These are phyloP conservation scores for Kwoniella dejecticola DNA, from an alignment of 768 basidiomycete species.

Conservation along the genomic window DNA sequence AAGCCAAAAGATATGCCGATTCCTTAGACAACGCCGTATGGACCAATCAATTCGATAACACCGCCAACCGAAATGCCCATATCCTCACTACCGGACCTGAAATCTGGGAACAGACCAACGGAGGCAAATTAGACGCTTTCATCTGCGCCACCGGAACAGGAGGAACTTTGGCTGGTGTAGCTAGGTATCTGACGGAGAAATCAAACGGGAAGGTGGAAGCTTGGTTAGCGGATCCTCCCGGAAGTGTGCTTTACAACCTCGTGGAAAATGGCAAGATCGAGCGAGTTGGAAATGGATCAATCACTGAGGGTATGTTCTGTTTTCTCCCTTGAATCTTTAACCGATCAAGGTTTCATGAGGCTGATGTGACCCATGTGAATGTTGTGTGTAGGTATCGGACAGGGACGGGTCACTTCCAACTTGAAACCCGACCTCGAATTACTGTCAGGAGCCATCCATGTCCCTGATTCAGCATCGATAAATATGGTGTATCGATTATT, in stretches of 20 bases:
- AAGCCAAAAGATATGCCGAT: conserved; percentile 84
- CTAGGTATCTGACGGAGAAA: conserved; percentile 79
- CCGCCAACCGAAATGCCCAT: conserved; percentile 84
- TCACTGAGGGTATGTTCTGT: conserved; percentile 54
- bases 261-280: conserved; percentile 67
- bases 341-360: neutral
- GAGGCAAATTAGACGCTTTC: conserved; percentile 80
- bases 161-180: conserved; percentile 88
- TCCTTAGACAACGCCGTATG: conserved; percentile 77
- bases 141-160: conserved; percentile 94
- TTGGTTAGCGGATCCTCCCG: conserved; percentile 96
- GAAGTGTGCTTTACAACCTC: conserved; percentile 84
- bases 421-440: conserved; percentile 76
- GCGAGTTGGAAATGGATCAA: conserved; percentile 53
- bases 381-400: conserved; percentile 75
- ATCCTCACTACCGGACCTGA: conserved; percentile 92
- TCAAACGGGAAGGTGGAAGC: conserved; percentile 75
- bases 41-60: conserved; percentile 98
- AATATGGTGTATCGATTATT: conserved; percentile 90
- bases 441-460: conserved; percentile 77
- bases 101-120: conserved; percentile 83
- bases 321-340: neutral
- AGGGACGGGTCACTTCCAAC: conserved; percentile 92
- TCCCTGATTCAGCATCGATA: conserved; percentile 86
- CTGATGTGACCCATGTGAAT: no score